phyloP scores from a whole-genome alignment of 192 early-diverging fungal species.

The Thamnidium elegans region DNA sequence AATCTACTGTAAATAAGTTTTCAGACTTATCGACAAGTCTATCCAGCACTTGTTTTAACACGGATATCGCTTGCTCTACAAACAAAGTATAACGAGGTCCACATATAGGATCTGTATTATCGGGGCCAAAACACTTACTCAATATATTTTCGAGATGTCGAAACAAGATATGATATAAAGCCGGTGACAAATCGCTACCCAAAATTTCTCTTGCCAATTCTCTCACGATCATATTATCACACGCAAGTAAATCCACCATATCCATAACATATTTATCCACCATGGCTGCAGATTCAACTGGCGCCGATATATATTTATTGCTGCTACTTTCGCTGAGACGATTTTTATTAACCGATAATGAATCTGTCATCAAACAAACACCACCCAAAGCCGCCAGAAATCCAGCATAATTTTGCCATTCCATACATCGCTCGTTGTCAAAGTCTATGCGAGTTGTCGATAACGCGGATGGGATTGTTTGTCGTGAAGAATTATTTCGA shows the following conservation, averaged over 20 bases:
- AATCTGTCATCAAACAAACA: constrained; percentile 43
- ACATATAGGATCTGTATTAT: constrained; percentile 42
- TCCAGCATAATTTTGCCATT: constrained; percentile 82
- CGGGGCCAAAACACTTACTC: constrained; percentile 45
- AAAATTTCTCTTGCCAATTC: constrained; percentile 78
- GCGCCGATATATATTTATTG: constrained; percentile 2
- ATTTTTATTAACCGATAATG: not conserved
- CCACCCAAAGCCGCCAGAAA: constrained; percentile 79
- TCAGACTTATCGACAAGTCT: constrained; percentile 36
- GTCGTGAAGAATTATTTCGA: constrained; percentile 14
- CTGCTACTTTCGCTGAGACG: not conserved
- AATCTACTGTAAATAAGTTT: constrained; percentile 43
- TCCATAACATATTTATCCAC: constrained; percentile 71
- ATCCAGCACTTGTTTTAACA: constrained; percentile 54
- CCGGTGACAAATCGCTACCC: constrained; percentile 68
- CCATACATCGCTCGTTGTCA: constrained; percentile 45
- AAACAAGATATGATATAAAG: constrained; percentile 63
- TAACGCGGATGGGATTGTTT: not conserved
- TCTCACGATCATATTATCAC: constrained; percentile 71
- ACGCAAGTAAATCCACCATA: constrained; percentile 67
- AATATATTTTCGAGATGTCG: constrained; percentile 54
- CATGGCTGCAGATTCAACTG: constrained; percentile 46
- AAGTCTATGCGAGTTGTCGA: not conserved
- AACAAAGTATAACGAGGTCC: constrained; percentile 49
- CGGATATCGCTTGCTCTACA: constrained; percentile 51